These are phyloP conservation scores for Rhododendron henanense DNA, from an alignment of 148 eudicot species.

Conservation along the genomic window DNA sequence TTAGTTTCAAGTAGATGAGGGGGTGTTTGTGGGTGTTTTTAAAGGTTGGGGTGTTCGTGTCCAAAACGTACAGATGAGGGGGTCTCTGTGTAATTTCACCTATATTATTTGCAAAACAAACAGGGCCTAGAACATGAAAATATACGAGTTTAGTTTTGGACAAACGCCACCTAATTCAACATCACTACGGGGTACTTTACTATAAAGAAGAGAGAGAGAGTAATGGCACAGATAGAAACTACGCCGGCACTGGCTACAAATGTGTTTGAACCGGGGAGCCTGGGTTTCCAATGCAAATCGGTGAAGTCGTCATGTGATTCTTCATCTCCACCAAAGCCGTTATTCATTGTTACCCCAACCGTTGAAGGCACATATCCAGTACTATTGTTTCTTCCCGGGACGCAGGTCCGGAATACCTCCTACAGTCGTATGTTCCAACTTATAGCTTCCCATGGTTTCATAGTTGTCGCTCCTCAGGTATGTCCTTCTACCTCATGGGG, in stretches of 20 bases:
- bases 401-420: neutral
- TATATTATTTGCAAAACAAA: too few relatives aligned
- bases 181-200: neutral
- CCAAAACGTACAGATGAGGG: too few relatives aligned
- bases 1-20: too few relatives aligned
- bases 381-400: slow-evolving; percentile 23
- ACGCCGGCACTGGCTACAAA: neutral
- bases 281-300: neutral
- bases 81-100: too few relatives aligned
- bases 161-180: neutral
- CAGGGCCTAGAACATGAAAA: too few relatives aligned
- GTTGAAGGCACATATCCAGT: slow-evolving; percentile 22
- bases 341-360: slow-evolving; percentile 22
- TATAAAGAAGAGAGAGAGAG: neutral
- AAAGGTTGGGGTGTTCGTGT: too few relatives aligned
- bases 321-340: slow-evolving; percentile 10
- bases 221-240: neutral
- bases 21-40: too few relatives aligned
- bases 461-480: slow-evolving; percentile 42
- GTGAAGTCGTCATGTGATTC: neutral
- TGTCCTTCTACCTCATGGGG: neutral
- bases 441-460: slow-evolving; percentile 39
- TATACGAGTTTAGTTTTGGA: too few relatives aligned
- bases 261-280: neutral
- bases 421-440: slow-evolving; percentile 18